Conservation (phyloP, 805 yeast genomes). For the Ascoidea rubescens region DNA sequence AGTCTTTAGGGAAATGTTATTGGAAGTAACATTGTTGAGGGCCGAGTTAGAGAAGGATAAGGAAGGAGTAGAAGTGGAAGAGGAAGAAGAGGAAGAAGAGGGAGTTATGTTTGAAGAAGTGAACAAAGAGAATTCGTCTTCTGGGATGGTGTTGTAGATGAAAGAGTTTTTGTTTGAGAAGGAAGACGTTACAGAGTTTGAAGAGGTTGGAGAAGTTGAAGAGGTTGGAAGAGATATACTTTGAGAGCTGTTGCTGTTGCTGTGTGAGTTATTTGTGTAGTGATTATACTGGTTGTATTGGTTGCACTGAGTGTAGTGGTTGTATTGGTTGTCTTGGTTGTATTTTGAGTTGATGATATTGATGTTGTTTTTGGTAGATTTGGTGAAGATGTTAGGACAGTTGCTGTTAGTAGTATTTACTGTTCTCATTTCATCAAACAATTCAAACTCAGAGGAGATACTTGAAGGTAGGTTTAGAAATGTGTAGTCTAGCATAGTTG, state of each 20-base stretch:
- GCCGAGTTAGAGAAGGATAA: conserved; percentile 1
- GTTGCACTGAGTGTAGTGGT: background rate
- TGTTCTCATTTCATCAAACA: too few species aligned
- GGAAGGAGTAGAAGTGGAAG: conserved; percentile 7
- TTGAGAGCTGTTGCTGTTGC: too few species aligned
- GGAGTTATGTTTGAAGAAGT: background rate
- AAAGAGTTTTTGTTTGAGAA: background rate
- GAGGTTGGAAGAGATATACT: too few species aligned
- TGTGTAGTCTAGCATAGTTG: too few species aligned
- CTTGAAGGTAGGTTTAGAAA: too few species aligned
- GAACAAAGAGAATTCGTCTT: background rate
- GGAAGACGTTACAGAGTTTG: background rate
- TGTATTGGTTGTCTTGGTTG: background rate
- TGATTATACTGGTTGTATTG: background rate
- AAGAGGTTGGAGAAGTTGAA: background rate
- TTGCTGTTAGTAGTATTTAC: too few species aligned
- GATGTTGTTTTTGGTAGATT: too few species aligned
- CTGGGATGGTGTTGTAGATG: background rate
- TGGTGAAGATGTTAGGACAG: too few species aligned
- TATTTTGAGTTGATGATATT: too few species aligned
- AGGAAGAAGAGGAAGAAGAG: conserved; percentile 5
- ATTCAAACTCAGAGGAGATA: too few species aligned
- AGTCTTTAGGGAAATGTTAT: background rate
- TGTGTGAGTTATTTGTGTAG: too few species aligned
- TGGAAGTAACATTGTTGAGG: too few species aligned